These are phyloP conservation scores for Microglena sp. DNA, from an alignment of 139 green algal genomes.

Conservation along the genomic window DNA sequence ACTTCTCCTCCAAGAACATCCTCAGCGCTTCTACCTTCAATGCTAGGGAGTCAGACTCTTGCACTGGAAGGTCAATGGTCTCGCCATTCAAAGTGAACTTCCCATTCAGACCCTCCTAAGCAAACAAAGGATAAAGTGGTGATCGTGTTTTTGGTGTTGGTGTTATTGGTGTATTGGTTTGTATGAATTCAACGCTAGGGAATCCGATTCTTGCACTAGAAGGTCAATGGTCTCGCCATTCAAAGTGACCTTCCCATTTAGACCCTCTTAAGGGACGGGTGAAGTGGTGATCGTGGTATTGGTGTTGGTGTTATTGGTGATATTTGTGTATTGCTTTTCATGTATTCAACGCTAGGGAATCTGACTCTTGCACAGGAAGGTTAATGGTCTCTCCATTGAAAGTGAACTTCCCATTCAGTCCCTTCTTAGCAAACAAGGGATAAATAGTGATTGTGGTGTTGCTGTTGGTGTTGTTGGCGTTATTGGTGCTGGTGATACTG, in stretches of 20 bases:
- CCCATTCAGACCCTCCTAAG: slow-evolving; percentile 23
- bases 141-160: too few species aligned
- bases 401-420: slow-evolving; percentile 46
- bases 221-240: slow-evolving; percentile 37
- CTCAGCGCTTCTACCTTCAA: slow-evolving; percentile 43
- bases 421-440: too few species aligned
- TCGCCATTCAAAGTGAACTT: slow-evolving; percentile 45
- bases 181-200: slow-evolving; percentile 11
- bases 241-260: slow-evolving; percentile 39
- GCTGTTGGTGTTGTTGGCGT: too few species aligned
- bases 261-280: slow-evolving; percentile 13
- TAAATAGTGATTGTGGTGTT: too few species aligned
- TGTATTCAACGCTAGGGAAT: slow-evolving; percentile 16
- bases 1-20: slow-evolving; percentile 35
- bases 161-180: too few species aligned
- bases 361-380: slow-evolving; percentile 22
- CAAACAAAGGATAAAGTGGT: background rate
- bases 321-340: too few species aligned
- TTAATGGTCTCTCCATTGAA: slow-evolving; percentile 37
- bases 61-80: slow-evolving; percentile 35
- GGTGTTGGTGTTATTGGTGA: too few species aligned
- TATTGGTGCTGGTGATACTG: too few species aligned
- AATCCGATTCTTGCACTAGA: slow-evolving; percentile 19
- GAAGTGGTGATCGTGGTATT: too few species aligned
- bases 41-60: slow-evolving; percentile 17